Percentiles rank a stretch among this genome's conserved stretches.
phyloP scores from a whole-genome alignment of 192 early-diverging fungal species.

The Coemansia sp. region DNA sequence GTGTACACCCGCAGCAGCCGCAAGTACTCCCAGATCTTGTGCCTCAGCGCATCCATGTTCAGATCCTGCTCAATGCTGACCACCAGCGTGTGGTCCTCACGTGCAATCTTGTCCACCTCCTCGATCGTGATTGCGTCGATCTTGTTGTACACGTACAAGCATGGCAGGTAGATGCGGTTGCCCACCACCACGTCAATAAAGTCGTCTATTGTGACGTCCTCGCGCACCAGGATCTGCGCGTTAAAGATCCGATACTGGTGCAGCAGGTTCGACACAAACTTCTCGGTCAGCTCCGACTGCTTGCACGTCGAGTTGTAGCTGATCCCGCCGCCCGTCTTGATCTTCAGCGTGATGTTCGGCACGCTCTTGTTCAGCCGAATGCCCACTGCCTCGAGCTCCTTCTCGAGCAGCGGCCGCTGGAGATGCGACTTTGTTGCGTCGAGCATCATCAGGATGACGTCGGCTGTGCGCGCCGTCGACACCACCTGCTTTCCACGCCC shows the following conservation, averaged over 20 bases:
- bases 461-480: conserved; percentile 94
- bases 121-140: conserved; percentile 95
- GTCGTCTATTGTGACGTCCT: conserved; percentile 94
- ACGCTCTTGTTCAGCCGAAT: conserved; percentile 83
- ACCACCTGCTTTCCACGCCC: conserved; percentile 98
- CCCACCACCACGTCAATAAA: conserved; percentile 99
- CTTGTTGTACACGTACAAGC: conserved; percentile 97
- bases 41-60: conserved; percentile 88
- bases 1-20: conserved; percentile 92
- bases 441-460: conserved; percentile 96
- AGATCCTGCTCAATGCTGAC: conserved; percentile 88
- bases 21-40: conserved; percentile 89
- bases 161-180: conserved; percentile 94
- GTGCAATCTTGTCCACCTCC: conserved; percentile 91
- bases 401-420: conserved; percentile 83
- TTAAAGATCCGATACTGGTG: conserved; percentile 99
- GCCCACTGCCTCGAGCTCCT: conserved; percentile 93
- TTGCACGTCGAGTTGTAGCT: conserved; percentile 90
- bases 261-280: conserved; percentile 90
- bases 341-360: conserved; percentile 97
- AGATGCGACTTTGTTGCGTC: conserved; percentile 89
- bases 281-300: conserved; percentile 81
- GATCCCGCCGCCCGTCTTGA: conserved; percentile 96
- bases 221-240: conserved; percentile 94
- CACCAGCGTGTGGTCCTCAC: conserved; percentile 85